A percentile compares a stretch with the other conserved stretches of the same genome.
Evolutionary conservation across 441 rosid species (phyloP).

Genomic region (Bruguiera hainesii): DNA sequence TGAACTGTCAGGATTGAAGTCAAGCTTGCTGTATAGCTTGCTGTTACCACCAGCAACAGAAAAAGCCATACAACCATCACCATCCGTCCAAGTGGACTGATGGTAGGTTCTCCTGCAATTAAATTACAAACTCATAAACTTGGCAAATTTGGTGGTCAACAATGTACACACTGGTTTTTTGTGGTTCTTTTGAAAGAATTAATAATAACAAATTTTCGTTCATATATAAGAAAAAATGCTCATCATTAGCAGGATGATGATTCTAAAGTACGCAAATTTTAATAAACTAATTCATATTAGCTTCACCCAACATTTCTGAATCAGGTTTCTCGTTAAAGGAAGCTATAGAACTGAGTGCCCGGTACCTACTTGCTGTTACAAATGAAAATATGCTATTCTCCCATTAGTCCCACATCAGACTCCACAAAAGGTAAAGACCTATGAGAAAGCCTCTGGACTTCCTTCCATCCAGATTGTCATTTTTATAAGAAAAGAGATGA

Average conservation of each 20-base stretch:
- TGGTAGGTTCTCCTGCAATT: constrained; percentile 62
- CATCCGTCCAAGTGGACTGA: constrained; percentile 61
- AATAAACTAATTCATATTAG: too few species aligned
- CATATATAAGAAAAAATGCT: too few species aligned
- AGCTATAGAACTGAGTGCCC: too few species aligned
- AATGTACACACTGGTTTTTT: too few species aligned
- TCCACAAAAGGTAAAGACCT: neutral
- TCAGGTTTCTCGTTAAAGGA: too few species aligned
- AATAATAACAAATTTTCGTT: too few species aligned
- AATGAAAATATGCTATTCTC: neutral
- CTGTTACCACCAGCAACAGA: constrained; percentile 73
- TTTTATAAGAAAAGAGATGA: neutral
- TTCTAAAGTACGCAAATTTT: too few species aligned
- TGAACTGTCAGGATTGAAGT: constrained; percentile 83
- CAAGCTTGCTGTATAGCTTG: constrained; percentile 90
- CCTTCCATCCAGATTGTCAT: neutral
- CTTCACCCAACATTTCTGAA: too few species aligned
- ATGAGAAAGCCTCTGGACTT: too few species aligned
- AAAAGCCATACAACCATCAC: constrained; percentile 95
- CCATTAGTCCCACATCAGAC: neutral
- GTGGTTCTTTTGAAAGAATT: too few species aligned
- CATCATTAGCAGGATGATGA: too few species aligned
- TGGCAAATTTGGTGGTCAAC: neutral
- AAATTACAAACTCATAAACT: constrained; percentile 2
- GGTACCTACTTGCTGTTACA: neutral